Base-by-base conservation (phyloP, 192 early-diverging fungal species). In the Backusella sp. region DNA sequence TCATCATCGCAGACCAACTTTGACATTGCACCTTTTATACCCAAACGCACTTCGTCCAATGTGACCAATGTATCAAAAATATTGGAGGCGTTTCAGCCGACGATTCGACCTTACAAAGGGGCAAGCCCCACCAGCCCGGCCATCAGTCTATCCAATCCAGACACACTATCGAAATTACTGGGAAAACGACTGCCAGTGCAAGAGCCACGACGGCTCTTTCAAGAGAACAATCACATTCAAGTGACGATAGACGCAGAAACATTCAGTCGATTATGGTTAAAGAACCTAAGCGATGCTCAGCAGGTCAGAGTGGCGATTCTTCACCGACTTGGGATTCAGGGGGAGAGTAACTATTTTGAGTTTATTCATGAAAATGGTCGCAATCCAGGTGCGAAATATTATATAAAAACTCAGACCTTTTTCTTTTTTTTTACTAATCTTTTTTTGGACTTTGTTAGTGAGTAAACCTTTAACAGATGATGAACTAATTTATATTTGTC, bases 401-500 rank as follows among this genome's bases (percentile, higher is more conserved):
- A 12, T 19, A 46, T 42, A 8, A 35, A 39, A 23, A 35, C n/a
- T 39, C 32, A 46, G 26, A 59, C 32, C 26, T 26, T 26, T 11
- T 23, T 59, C 6, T 8, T 56, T n/a, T 56, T 23, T 56, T 9
- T 52, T 30, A 35, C 34, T 49, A 23, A 35, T 17, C 28, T 66
- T 3, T 67, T 23, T 39, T 36, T 49, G 14, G 23, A 21, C n/a
- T 30, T 56, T 23, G 15, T 30, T 44, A 80, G 75, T 62, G 21
- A 28, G 44, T 69, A 35, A 73, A 30, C 46, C 68, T 28, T 74
- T 80, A 28, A 65, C 36, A 15, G 44, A 70, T 28, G 71, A 80
- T 7, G 59, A 76, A 59, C 32, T 80, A 52, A 66, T 80, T 21
- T 39, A 76, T 26, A 26, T 80, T 39, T 80, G 79, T 66, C 69